Conservation (phyloP, 1,284 basidiomycete species). For the Cryptococcus hybrid region DNA sequence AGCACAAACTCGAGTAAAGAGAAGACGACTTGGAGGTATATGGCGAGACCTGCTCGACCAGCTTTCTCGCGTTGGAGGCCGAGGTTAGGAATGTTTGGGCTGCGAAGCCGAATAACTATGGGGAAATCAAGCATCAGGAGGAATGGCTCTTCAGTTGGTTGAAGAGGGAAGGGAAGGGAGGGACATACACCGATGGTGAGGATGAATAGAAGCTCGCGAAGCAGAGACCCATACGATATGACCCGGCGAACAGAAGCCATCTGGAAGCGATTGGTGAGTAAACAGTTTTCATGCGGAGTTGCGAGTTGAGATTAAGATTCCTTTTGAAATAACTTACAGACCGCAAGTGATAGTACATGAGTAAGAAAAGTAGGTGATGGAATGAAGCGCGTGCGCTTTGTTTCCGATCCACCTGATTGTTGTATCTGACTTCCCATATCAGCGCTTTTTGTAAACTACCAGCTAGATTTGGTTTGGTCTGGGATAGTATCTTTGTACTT, state of each 20-base stretch:
- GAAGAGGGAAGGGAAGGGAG: constrained; percentile 39
- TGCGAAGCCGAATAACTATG: constrained; percentile 57
- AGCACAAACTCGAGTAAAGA: constrained; percentile 44
- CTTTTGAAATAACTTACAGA: constrained; percentile 38
- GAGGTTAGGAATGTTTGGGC: constrained; percentile 56
- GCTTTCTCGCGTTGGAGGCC: constrained; percentile 38
- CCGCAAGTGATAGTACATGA: constrained; percentile 60
- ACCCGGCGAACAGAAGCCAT: constrained; percentile 5
- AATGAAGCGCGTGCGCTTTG: constrained; percentile 69
- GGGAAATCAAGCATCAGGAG: constrained; percentile 6
- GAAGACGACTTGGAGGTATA: constrained; percentile 49
- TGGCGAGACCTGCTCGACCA: constrained; percentile 47
- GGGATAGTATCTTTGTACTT: constrained; percentile 12
- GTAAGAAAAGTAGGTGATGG: constrained; percentile 65
- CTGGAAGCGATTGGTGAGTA: constrained; percentile 22
- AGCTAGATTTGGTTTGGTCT: background rate
- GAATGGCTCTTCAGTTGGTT: background rate
- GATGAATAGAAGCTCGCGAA: constrained; percentile 28
- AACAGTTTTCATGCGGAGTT: too few species aligned
- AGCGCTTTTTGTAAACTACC: too few species aligned
- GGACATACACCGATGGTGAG: constrained; percentile 54
- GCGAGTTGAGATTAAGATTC: too few species aligned
- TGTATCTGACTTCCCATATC: constrained; percentile 53
- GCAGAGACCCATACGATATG: constrained; percentile 4
- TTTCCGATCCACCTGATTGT: constrained; percentile 69